A percentile compares a stretch with the other conserved stretches of the same genome.
phyloP scores from a whole-genome alignment of 2,329 filamentous ascomycete genomes.

The Calonectria multiphialidica region DNA sequence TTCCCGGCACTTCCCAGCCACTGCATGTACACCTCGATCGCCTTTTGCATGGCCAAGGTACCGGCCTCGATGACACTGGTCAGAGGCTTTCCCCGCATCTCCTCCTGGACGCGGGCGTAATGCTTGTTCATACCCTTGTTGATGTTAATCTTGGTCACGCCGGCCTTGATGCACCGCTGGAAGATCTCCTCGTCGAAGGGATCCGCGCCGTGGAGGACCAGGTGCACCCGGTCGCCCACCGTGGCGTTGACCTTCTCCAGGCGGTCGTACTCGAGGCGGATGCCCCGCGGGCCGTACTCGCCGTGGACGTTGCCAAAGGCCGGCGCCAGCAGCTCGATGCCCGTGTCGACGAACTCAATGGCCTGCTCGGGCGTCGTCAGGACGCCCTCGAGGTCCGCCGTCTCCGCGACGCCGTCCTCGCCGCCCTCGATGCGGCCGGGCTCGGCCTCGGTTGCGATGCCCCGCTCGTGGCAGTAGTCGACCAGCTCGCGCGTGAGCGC shows the following conservation, averaged over 20 bases:
- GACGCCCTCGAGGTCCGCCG: constrained; percentile 57
- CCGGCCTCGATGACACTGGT: constrained; percentile 62
- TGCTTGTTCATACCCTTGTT: constrained; percentile 65
- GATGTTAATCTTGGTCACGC: constrained; percentile 63
- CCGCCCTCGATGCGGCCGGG: constrained; percentile 53
- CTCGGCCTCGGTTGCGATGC: constrained; percentile 77
- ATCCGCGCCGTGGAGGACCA: constrained; percentile 63
- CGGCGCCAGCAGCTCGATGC: constrained; percentile 80
- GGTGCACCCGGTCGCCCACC: constrained; percentile 58
- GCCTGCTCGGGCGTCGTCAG: constrained; percentile 78
- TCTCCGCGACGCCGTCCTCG: constrained; percentile 79
- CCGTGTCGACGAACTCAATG: constrained; percentile 76
- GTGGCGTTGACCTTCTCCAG: constrained; percentile 50
- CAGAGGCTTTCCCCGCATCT: constrained; percentile 60
- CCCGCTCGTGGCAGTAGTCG: constrained; percentile 69
- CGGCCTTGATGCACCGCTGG: constrained; percentile 56
- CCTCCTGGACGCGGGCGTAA: constrained; percentile 57
- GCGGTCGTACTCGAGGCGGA: constrained; percentile 40
- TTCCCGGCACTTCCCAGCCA: constrained; percentile 61
- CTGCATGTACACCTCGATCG: constrained; percentile 60
- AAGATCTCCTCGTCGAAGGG: constrained; percentile 61
- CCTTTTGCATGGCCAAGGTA: constrained; percentile 60
- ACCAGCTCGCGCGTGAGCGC: constrained; percentile 71
- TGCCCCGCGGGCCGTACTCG: constrained; percentile 74
- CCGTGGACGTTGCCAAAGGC: constrained; percentile 85